These are phyloP conservation scores for Phytophthora hibernalis DNA, from an alignment of 352 stramenopile species.

Conservation along the genomic window DNA sequence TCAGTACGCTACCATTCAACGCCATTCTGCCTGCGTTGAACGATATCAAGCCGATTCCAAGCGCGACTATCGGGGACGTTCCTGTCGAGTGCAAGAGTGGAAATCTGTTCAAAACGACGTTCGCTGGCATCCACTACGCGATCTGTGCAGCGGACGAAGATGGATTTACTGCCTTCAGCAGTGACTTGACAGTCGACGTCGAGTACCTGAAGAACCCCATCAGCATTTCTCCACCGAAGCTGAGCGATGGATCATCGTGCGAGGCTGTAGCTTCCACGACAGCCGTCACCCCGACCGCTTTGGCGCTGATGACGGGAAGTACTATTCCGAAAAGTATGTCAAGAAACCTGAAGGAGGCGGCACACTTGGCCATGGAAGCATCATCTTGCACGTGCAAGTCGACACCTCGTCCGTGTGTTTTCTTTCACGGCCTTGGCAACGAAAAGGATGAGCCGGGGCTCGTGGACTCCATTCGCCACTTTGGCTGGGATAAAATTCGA, in stretches of 20 bases:
- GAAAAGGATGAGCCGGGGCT: conserved; percentile 27
- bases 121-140: conserved; percentile 32
- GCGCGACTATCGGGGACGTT: conserved; percentile 15
- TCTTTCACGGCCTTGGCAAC: conserved; percentile 38
- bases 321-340: conserved; percentile 1
- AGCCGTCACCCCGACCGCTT: conserved; percentile 14
- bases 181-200: conserved; percentile 42
- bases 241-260: conserved; percentile 11
- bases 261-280: conserved; percentile 1
- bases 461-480: conserved; percentile 28
- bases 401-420: conserved; percentile 34
- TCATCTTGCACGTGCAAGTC: conserved; percentile 32
- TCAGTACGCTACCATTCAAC: conserved; percentile 28
- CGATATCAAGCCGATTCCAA: conserved; percentile 12
- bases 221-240: not conserved
- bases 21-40: conserved; percentile 33
- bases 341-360: conserved; percentile 15
- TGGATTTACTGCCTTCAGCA: conserved; percentile 39
- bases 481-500: conserved; percentile 27
- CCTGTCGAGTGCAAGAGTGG: conserved; percentile 31
- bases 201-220: conserved; percentile 27
- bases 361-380: conserved; percentile 21
- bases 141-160: conserved; percentile 28
- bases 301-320: conserved; percentile 25
- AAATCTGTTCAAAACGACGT: conserved; percentile 37